Evolutionary conservation across 768 basidiomycete species (phyloP), one percentile per base, ranked within the genome.

Genomic region (Tremella mesenterica): DNA sequence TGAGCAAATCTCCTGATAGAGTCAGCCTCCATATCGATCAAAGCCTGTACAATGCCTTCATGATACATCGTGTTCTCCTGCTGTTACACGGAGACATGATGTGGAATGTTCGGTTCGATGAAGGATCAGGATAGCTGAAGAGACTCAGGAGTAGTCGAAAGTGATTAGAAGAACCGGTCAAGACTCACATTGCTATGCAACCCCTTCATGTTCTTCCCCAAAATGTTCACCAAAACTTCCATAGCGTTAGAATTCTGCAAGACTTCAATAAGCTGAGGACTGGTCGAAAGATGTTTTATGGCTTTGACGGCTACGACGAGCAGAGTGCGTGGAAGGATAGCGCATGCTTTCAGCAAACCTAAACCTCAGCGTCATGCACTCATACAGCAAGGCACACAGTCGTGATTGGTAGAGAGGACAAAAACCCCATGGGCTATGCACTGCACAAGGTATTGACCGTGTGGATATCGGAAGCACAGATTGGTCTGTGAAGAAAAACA

Each of bases 271-370:
- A 95, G 74, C 3, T 82, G 85, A 1, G 90, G 79, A 57, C 85
- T 90, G 84, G 96, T 99, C 14, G 91, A 92, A 4, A 97, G 77
- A 69, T 97, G 92, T 67, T 96, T 96, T 67, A 97, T 83, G 2
- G 91, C 88, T 75, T 95, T 95, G 60, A 97, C 80, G 78, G 91
- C 83, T 27, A 84, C 81, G 1, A 91, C 86, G 12, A 96, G 79
- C 59, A 88, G 83, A 52, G 89, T 85, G n/a, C 86, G 83, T 52
- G 90, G 85, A 18, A 99, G 79, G 2, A 86, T 73, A 61, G 88
- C 84, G 70, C 90, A 91, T 7, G 88, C 89, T 23, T 88, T 81
- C 57, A 99, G 75, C 20, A 97, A 70, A 12, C 91, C 91, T 95
- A 51, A 0, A 5, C 9, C 54, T 18, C 23, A 31, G 10, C 29